Evolutionary conservation across 1,284 basidiomycete species (phyloP).

Genomic region (Trichosporon sp.): DNA sequence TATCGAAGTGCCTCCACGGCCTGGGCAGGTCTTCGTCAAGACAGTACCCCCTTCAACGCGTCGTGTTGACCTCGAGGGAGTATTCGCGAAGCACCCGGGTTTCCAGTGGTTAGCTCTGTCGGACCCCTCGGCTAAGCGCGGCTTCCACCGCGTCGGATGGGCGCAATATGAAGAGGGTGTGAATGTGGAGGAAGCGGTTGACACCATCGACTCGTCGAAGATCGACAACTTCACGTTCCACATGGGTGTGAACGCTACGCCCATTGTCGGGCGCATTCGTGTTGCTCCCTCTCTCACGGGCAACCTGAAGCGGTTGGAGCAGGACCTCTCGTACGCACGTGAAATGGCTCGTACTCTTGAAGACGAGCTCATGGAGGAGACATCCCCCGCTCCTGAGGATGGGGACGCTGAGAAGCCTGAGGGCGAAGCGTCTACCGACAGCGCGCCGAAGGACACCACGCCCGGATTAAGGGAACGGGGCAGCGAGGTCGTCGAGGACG

Average conservation of each 20-base stretch:
- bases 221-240: constrained; percentile 90
- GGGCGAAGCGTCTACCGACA: constrained; percentile 3
- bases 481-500: constrained; percentile 41
- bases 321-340: constrained; percentile 70
- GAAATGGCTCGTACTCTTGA: constrained; percentile 67
- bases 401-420: constrained; percentile 11
- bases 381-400: constrained; percentile 19
- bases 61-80: constrained; percentile 78
- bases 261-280: constrained; percentile 70
- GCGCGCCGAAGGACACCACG: constrained; percentile 13
- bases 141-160: constrained; percentile 89
- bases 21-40: constrained; percentile 87
- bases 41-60: constrained; percentile 87
- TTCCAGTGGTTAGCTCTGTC: constrained; percentile 73
- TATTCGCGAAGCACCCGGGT: constrained; percentile 52
- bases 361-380: constrained; percentile 53
- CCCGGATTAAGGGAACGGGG: constrained; percentile 36
- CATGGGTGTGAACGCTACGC: constrained; percentile 72
- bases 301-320: constrained; percentile 67
- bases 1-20: constrained; percentile 66
- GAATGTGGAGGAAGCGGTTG: constrained; percentile 68
- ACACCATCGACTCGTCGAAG: constrained; percentile 76
- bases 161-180: constrained; percentile 75
- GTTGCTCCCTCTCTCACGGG: constrained; percentile 75
- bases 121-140: constrained; percentile 81